phyloP scores from a whole-genome alignment of 331 rosid species.

The Malus hybrid region DNA sequence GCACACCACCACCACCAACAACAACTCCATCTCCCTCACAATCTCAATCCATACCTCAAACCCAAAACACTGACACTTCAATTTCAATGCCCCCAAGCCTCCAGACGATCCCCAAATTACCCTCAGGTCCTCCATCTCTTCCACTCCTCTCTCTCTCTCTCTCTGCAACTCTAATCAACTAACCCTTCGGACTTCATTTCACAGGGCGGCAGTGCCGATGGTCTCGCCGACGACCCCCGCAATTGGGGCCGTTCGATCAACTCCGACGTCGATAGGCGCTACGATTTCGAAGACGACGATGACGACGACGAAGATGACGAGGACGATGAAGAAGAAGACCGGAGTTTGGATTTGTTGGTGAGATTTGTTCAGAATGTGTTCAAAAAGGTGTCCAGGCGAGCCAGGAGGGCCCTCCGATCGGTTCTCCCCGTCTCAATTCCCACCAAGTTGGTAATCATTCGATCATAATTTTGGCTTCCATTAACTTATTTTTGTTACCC shows the following conservation, averaged over 20 bases:
- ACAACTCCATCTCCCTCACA: background rate
- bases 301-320: constrained; percentile 40
- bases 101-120: constrained; percentile 28
- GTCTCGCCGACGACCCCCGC: constrained; percentile 36
- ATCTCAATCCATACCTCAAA: constrained; percentile 11
- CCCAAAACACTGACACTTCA: constrained; percentile 1
- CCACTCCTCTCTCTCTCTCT: background rate
- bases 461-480: background rate
- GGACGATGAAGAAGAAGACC: constrained; percentile 43
- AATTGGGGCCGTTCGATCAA: constrained; percentile 45
- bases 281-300: constrained; percentile 1
- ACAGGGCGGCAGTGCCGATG: constrained; percentile 20
- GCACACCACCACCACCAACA: background rate
- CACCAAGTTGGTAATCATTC: constrained; percentile 40
- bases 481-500: background rate
- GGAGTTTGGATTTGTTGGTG: constrained; percentile 62
- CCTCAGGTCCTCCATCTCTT: constrained; percentile 25
- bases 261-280: constrained; percentile 20
- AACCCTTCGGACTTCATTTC: background rate
- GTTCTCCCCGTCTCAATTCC: constrained; percentile 64
- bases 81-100: constrained; percentile 26
- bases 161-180: background rate
- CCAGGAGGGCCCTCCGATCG: constrained; percentile 62
- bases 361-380: constrained; percentile 63
- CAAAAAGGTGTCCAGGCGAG: constrained; percentile 57